Base-by-base conservation (phyloP, 768 basidiomycete genomes). In the Candolleomyces eurysporus region DNA sequence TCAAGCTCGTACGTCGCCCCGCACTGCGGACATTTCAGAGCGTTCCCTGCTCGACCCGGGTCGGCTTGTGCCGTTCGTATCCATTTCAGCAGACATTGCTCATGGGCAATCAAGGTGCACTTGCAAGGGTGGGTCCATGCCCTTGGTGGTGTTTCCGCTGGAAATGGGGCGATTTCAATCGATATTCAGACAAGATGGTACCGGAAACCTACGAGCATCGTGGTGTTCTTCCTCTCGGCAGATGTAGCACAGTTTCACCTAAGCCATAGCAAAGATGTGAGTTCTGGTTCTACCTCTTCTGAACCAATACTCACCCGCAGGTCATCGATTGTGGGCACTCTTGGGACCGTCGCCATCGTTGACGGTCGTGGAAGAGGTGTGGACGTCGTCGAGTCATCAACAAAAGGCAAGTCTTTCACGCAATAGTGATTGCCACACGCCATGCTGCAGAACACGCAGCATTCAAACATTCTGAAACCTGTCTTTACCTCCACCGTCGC, bases 21-120 rank as follows among this genome's bases (percentile, higher is more conserved):
- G 63, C 91, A 93, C 63, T 93, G 91, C 0, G 91, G 90, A 66
- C 91, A 93, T 68, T 91, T 90, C 62, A 91, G 80, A 0, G 90
- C 89, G 68, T 89, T 88, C 1, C 80, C 73, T 31, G 83, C 79
- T 9, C 86, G 82, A 10, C 78, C 72, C 7, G 79, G 60, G 51
- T 77, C 85, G 22, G 80, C 77, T 65, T 92, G 88, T 3, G 90
- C 83, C 17, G 88, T 80, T 62, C 86, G 82, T 43, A 93, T 90
- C 91, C 91, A 93, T 64, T 86, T 83, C 36, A 92, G 79, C 16
- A 93, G 82, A 73, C 91, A 93, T 0, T 84, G 75, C 69, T 92
- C 89, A 72, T 92, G 91, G 3, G 91, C 91, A 45, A 93, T 77
- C 43, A 93, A 81, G 0, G 91, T 91, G 68, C 91, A 93, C 51